phyloP scores from a whole-genome alignment of 371 early-diverging fungal species.

The Mortierella sp. region DNA sequence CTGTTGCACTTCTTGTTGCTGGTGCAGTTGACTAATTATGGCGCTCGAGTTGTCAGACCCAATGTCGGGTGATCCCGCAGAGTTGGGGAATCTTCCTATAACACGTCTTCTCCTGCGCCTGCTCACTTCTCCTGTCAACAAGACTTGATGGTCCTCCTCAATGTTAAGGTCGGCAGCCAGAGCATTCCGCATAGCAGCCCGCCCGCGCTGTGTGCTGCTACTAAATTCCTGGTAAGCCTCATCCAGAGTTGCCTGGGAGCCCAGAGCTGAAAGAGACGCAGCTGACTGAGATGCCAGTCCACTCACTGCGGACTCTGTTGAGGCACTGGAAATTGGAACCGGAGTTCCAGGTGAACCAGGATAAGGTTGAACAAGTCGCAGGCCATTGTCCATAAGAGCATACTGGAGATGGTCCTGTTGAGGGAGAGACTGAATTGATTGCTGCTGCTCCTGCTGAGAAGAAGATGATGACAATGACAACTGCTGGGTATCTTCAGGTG shows the following conservation, averaged over 20 bases:
- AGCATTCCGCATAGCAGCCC: slow-evolving; percentile 43
- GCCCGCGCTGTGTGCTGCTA: slow-evolving; percentile 26
- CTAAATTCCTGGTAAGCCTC: slow-evolving; percentile 39
- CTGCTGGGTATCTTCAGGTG: slow-evolving; percentile 26
- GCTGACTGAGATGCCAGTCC: background rate
- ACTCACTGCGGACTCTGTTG: background rate
- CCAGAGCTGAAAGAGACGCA: background rate
- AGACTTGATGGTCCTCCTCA: slow-evolving; percentile 40
- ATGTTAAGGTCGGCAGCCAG: slow-evolving; percentile 22
- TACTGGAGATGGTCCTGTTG: slow-evolving; percentile 21
- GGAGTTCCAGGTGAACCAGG: slow-evolving; percentile 25
- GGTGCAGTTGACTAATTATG: slow-evolving; percentile 35
- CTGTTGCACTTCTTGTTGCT: slow-evolving; percentile 21
- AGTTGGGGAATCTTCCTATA: slow-evolving; percentile 17
- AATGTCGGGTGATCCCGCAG: slow-evolving; percentile 21
- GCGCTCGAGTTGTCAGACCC: slow-evolving; percentile 38
- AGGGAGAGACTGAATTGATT: background rate
- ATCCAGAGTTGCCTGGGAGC: background rate
- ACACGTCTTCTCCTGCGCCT: slow-evolving; percentile 40
- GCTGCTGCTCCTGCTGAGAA: background rate
- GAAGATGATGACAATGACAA: background rate
- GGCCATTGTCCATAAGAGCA: slow-evolving; percentile 27
- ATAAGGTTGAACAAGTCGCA: slow-evolving; percentile 35
- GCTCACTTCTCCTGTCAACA: slow-evolving; percentile 46
- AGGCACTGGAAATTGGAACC: background rate